These are phyloP conservation scores for Leccinum fuscescens DNA, from an alignment of 1,284 basidiomycete species.

Conservation along the genomic window DNA sequence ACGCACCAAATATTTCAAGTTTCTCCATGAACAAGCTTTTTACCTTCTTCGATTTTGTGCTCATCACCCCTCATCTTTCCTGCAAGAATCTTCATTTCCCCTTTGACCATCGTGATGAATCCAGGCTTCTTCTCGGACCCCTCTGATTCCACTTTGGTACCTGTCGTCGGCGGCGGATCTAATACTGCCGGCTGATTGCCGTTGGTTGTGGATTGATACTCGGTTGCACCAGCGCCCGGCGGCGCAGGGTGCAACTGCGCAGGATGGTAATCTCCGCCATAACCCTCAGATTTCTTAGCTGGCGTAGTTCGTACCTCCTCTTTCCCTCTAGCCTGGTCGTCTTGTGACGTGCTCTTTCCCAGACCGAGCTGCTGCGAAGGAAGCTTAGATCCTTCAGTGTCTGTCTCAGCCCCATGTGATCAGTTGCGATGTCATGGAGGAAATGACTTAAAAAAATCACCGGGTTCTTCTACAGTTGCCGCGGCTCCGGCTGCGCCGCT, in stretches of 20 bases:
- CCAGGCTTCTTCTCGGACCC: conserved; percentile 31
- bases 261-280: conserved; percentile 28
- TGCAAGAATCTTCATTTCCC: conserved; percentile 44
- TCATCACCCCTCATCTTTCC: conserved; percentile 44
- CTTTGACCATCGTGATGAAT: conserved; percentile 44
- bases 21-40: conserved; percentile 31
- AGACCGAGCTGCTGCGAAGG: neutral
- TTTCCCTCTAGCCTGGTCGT: neutral
- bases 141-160: conserved; percentile 10
- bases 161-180: neutral
- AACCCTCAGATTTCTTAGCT: neutral
- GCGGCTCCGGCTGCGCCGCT: neutral
- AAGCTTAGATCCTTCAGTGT: neutral
- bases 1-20: conserved; percentile 12
- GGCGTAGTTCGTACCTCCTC: neutral
- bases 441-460: neutral
- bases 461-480: neutral
- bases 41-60: conserved; percentile 42
- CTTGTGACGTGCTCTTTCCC: neutral
- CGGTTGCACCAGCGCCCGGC: conserved; percentile 18
- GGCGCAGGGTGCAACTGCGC: conserved; percentile 30
- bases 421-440: neutral
- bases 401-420: conserved; percentile 2
- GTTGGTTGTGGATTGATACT: conserved; percentile 5
- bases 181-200: neutral